Evolutionary conservation across 2,329 filamentous ascomycete species (phyloP), one percentile per base, ranked within the genome.

Genomic region (Colletotrichum viniferum): DNA sequence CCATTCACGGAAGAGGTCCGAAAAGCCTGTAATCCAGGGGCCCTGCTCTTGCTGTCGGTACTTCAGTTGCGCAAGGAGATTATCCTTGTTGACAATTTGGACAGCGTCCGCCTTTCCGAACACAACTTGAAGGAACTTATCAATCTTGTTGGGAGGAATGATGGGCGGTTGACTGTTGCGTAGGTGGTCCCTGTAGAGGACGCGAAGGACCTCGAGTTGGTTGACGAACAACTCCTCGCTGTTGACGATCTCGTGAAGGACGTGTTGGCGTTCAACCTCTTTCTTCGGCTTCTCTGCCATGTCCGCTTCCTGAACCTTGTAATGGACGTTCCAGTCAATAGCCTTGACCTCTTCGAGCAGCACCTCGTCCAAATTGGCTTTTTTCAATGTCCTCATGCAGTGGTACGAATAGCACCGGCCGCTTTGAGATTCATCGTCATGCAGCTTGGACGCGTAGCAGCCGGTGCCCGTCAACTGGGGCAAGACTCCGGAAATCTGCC

Each of bases 1-100:
- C 97, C 97, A 99, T 85, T 99, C 97, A 74, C 97, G 90, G 88
- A 99, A 98, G 65, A 99, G 95, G 81, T 98, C 97, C 82, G 96
- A 98, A 85, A 98, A 98, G 4, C 97, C 97, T 14, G 91, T 89
- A 74, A 99, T 93, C 92, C 96, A 99, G 0, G 97, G 97, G 0
- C 97, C 97, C 85, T 99, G 96, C 82, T 98, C 97, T 81, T 97
- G 94, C 83, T 99, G 97, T 30, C 97, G 92, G 82, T 98, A 99
- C 82, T 98, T 98, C 80, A 99, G 90, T 83, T 98, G 96, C 3
- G 96, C 94, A 28, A 99, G 87, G 24, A 99, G 90, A 82, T 97
- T 94, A 77, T 98, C 96, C 83, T 97, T 97, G 84, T 98, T 98
- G 79, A 96, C 95, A 78, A 94, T 92, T 81, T 96, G 94, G 43